Base-by-base conservation (phyloP, 129 eudicot genomes). In the Tanacetum coccineum region DNA sequence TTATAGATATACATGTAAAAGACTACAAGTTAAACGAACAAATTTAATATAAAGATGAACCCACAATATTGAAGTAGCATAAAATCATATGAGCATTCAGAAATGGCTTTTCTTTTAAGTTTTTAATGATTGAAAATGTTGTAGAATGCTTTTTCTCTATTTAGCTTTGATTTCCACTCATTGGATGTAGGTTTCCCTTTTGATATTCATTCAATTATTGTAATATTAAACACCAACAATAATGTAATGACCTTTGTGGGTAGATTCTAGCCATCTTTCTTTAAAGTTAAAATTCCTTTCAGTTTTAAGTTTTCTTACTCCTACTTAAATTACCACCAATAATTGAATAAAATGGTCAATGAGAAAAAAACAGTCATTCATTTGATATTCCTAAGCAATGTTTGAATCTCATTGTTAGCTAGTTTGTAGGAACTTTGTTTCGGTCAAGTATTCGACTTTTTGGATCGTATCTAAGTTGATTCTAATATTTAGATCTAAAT, bases 111-210 rank as follows among this genome's bases (percentile, higher is more conserved):
- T 60, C 70, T 59, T 39, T 60, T 18, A 3, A n/a, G 12, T 51
- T 75, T 28, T 47, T 54, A 39, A 42, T 46, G 74, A 32, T 30
- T 51, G 70, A 68, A 76, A 72, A 48, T 66, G 58, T 13, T 62
- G 72, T 71, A 66, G 73, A 81, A 79, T 71, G 73, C 75, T 70
- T 75, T 75, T 52, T 59, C 59, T 77, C 46, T 64, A 21, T 83
- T 70, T 36, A 36, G 75, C 84, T 81, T 81, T 83, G 79, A 45
- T 83, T 83, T 75, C 82, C 81, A 74, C 81, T 80, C 86, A 71
- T 64, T 74, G 80, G 69, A 73, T 68, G 75, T 45, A 76, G 78
- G 74, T 20, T 73, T 64, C 74, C 50, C 77, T 71, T 80, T 51
- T 20, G 39, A 59, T 12, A 49, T 45, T 60, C 15, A 44, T 62